Evolutionary conservation across 441 rosid genomes (phyloP), one percentile per base, ranked within the genome.

Genomic region (Euphorbia schlechtendalii): DNA sequence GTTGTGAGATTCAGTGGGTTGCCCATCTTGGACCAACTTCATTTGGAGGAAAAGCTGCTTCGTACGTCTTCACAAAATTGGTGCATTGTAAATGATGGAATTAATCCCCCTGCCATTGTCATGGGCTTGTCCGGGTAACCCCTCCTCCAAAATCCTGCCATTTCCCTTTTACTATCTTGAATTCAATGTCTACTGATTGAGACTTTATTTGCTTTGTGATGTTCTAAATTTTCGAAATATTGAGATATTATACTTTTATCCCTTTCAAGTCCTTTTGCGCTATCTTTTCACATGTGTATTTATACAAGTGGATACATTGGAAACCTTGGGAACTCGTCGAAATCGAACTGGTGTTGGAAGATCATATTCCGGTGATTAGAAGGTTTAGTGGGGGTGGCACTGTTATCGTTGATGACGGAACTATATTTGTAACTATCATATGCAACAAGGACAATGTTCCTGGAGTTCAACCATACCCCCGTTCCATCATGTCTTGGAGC

Each of bases 361-460:
- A 86, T 71, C 78, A 64, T 72, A 67, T 85, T 77, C 93, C 97
- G 25, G 91, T 90, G 5, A 78, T 88, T 48, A 86, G 79, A 73
- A 75, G 98, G 74, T 89, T 89, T 70, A 84, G 87, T 0, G 96
- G 98, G 65, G 96, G 98, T 67, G 98, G 96, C 64, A 92, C 98
- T 64, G 96, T 92, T 76, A 71, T 87, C 69, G 96, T 92, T 30
- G 96, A 92, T 57, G 28, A 63, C 7, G 87, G 80, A 59, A 87
- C 96, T 27, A 8, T 92, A 49, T 92, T 89, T 76, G 82, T 85
- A 69, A 84, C 91, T 68, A 78, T 89, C 71, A 87, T 89, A 71
- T 89, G 91, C 80, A 85, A 80, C 76, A 84, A 80, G 64, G 83
- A 84, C 68, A 86, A 78, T 63, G 81, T 87, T 49, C 88, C 86